Evolutionary conservation across 768 basidiomycete species (phyloP).

Genomic region (Leccinum fibrillosum): DNA sequence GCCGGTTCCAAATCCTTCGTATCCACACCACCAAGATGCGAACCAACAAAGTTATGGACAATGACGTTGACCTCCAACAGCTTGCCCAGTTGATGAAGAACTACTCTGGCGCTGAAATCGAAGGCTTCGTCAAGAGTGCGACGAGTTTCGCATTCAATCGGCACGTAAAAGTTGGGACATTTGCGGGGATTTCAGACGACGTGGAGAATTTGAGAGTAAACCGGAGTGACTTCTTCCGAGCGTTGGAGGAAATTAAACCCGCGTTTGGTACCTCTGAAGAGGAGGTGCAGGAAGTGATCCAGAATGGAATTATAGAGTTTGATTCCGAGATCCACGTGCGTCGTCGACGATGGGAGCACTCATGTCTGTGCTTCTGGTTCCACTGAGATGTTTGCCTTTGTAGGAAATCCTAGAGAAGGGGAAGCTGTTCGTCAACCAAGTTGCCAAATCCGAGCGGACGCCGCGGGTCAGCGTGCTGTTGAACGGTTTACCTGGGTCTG

Average conservation of each 20-base stretch:
- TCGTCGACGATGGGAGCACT: neutral
- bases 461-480: slow-evolving; percentile 89
- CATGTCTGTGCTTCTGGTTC: neutral
- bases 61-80: slow-evolving; percentile 78
- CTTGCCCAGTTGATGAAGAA: slow-evolving; percentile 89
- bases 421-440: slow-evolving; percentile 88
- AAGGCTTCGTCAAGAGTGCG: slow-evolving; percentile 95
- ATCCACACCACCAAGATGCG: slow-evolving; percentile 98
- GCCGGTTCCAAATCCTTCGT: slow-evolving; percentile 87
- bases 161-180: slow-evolving; percentile 96
- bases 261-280: slow-evolving; percentile 98
- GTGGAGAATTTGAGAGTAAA: slow-evolving; percentile 91
- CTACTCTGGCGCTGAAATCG: slow-evolving; percentile 96
- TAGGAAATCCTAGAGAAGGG: slow-evolving; percentile 88
- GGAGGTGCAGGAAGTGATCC: slow-evolving; percentile 87
- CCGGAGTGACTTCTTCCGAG: slow-evolving; percentile 80
- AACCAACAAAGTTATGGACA: slow-evolving; percentile 83
- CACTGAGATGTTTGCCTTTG: slow-evolving; percentile 1
- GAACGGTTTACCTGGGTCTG: slow-evolving; percentile 86
- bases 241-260: slow-evolving; percentile 91
- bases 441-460: slow-evolving; percentile 83
- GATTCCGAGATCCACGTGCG: slow-evolving; percentile 68
- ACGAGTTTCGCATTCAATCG: slow-evolving; percentile 97
- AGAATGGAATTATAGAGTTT: slow-evolving; percentile 95
- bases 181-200: slow-evolving; percentile 95